Conservation (phyloP, 1,139 yeast genomes). For the Candida albicans region DNA sequence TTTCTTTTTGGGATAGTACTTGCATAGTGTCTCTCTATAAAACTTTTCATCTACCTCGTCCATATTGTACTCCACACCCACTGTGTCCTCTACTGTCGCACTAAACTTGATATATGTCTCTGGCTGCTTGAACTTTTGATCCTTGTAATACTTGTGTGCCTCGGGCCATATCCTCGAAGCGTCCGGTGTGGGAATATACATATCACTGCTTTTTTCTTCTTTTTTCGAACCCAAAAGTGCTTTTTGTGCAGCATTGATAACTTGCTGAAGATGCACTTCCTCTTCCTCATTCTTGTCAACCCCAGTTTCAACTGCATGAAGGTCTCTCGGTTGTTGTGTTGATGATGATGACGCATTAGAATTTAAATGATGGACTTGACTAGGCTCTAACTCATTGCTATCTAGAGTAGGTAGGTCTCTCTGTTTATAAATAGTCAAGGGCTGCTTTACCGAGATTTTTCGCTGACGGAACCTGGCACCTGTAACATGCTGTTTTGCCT, state of each 20-base stretch:
- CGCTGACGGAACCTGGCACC: slow-evolving; percentile 86
- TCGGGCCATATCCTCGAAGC: slow-evolving; percentile 85
- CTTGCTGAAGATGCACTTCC: slow-evolving; percentile 93
- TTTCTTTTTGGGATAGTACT: slow-evolving; percentile 27
- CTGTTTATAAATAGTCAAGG: slow-evolving; percentile 76
- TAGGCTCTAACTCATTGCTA: slow-evolving; percentile 44
- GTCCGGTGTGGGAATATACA: slow-evolving; percentile 96
- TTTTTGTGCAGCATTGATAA: slow-evolving; percentile 72
- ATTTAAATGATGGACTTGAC: slow-evolving; percentile 45
- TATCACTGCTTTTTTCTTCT: slow-evolving; percentile 23
- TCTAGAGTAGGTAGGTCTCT: slow-evolving; percentile 80
- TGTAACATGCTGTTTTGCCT: slow-evolving; percentile 37
- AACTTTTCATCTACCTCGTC: slow-evolving; percentile 86
- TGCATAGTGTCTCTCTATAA: slow-evolving; percentile 43
- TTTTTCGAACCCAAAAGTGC: slow-evolving; percentile 46
- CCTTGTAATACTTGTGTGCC: slow-evolving; percentile 67
- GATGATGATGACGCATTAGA: slow-evolving; percentile 19
- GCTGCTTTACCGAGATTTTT: slow-evolving; percentile 86
- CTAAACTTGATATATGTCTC: slow-evolving; percentile 82
- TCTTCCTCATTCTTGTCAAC: slow-evolving; percentile 98
- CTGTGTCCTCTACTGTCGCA: slow-evolving; percentile 92
- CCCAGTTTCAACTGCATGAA: slow-evolving; percentile 93
- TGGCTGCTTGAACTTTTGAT: slow-evolving; percentile 65
- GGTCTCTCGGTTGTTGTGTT: slow-evolving; percentile 76
- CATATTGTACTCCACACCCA: slow-evolving; percentile 84